phyloP scores from a whole-genome alignment of 2,329 filamentous ascomycete species.

The Fusarium sp. region DNA sequence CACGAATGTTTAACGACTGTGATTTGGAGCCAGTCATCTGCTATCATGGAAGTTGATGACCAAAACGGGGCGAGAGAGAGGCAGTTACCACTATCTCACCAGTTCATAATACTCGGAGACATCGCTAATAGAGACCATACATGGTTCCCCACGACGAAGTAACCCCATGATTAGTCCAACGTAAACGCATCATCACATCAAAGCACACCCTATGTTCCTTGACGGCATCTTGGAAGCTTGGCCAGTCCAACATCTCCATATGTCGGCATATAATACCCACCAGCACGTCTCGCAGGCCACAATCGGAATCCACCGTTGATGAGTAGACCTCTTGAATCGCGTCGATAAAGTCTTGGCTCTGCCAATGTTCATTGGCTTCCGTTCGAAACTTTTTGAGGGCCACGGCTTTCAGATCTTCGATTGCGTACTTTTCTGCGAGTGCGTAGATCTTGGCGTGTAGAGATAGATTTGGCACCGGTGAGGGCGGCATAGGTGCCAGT shows the following conservation, averaged over 20 bases:
- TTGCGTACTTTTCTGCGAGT: slow-evolving; percentile 14
- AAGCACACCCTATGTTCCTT: no score
- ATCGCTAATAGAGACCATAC: no score
- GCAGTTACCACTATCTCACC: no score
- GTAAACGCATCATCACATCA: no score
- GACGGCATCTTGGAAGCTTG: accelerated
- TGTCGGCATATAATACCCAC: accelerated
- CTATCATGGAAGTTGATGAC: no score
- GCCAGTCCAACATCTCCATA: accelerated
- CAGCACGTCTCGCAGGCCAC: neutral
- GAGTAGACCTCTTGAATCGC: slow-evolving; percentile 14
- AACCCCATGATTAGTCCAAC: no score
- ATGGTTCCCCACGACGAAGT: no score
- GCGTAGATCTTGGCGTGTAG: slow-evolving; percentile 15
- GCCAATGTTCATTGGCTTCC: neutral
- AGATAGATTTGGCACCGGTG: neutral
- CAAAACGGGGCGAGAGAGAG: no score
- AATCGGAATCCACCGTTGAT: slow-evolving; percentile 10
- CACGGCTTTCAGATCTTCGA: neutral
- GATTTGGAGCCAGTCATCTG: no score
- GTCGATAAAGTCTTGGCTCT: neutral
- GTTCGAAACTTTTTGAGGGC: neutral
- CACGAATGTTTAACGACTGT: no score
- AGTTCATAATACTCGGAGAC: no score
- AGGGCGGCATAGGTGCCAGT: no score